Conservation (phyloP, 805 yeast species). For the Nakazawaea siamensis region DNA sequence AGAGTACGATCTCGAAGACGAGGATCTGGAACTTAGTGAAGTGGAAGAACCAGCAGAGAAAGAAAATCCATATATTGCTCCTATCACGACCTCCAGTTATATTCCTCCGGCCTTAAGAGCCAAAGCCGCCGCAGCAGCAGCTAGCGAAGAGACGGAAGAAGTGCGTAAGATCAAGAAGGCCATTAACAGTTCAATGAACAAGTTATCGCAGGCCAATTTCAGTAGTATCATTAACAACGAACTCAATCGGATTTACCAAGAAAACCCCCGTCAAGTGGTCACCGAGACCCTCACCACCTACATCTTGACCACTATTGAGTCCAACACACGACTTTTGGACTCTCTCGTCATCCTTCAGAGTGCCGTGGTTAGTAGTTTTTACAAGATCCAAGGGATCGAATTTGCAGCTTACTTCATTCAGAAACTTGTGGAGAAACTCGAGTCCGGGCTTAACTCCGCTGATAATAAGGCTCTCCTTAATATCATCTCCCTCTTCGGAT, state of each 20-base stretch:
- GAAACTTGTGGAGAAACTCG: conserved; percentile 63
- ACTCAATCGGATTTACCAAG: conserved; percentile 51
- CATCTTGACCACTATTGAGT: conserved; percentile 54
- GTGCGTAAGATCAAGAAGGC: conserved; percentile 43
- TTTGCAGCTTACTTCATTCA: conserved; percentile 87
- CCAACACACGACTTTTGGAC: conserved; percentile 64
- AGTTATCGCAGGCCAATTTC: conserved; percentile 82
- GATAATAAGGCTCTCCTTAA: conserved; percentile 36
- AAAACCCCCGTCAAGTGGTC: conserved; percentile 73
- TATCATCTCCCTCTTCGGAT: conserved; percentile 63
- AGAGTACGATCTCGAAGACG: conserved; percentile 18
- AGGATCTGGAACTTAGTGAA: conserved; percentile 13
- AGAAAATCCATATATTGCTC: conserved; percentile 76
- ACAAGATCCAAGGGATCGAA: conserved; percentile 74
- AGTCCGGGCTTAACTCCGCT: conserved; percentile 24
- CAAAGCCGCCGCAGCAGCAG: conserved; percentile 25
- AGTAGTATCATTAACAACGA: conserved; percentile 55
- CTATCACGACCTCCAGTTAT: conserved; percentile 40
- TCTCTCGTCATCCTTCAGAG: conserved; percentile 76
- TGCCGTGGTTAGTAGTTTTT: conserved; percentile 65
- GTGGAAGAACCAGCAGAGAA: conserved; percentile 21
- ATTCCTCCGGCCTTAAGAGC: conserved; percentile 84
- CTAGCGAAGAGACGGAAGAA: conserved; percentile 35
- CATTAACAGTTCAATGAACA: conserved; percentile 79
- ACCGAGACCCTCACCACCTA: conserved; percentile 59